Conservation (phyloP, 2,329 filamentous ascomycete genomes). For the Fusarium pilosicola region DNA sequence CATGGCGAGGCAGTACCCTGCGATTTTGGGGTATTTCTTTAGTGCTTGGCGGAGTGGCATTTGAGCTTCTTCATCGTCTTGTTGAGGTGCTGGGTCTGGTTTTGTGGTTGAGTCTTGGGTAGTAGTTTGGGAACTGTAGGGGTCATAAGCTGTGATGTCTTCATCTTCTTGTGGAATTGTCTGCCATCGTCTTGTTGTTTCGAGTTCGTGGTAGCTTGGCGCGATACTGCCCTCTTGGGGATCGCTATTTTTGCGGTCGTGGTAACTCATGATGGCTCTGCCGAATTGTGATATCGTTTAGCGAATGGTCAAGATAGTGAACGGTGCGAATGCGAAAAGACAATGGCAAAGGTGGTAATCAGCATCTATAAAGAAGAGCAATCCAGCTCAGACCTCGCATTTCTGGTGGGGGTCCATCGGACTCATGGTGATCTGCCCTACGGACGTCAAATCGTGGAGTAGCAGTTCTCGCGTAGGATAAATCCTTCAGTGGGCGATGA, state of each 20-base stretch:
- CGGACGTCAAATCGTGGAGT: neutral
- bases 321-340: neutral
- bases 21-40: constrained; percentile 42
- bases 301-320: neutral
- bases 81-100: neutral
- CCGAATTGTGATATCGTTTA: neutral
- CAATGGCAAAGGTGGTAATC: neutral
- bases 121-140: neutral
- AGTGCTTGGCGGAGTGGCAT: constrained; percentile 43
- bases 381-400: neutral
- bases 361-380: neutral
- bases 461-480: neutral
- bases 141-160: constrained; percentile 11
- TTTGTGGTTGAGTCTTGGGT: neutral
- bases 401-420: constrained; percentile 3
- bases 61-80: constrained; percentile 21
- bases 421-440: constrained; percentile 8
- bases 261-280: neutral
- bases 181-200: constrained; percentile 4
- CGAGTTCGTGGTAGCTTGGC: constrained; percentile 24
- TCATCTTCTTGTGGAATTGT: constrained; percentile 8
- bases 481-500: constrained; percentile 4
- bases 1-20: constrained; percentile 41
- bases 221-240: neutral
- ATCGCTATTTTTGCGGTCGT: constrained; percentile 3